phyloP scores from a whole-genome alignment of 164 flowering plant genomes.

The Hamamelis virginiana region DNA sequence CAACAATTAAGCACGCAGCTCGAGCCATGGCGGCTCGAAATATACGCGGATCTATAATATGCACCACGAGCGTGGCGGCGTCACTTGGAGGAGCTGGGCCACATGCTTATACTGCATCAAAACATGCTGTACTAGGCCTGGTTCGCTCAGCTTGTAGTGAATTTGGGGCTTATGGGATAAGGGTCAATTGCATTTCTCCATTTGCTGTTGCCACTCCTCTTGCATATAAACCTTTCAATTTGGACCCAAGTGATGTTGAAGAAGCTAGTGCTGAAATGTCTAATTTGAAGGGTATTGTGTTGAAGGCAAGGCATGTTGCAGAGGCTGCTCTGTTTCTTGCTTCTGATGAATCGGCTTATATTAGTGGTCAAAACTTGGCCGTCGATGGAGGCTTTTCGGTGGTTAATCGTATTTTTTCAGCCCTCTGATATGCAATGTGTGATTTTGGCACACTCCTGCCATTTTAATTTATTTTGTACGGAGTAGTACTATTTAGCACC shows the following conservation, averaged over 20 bases:
- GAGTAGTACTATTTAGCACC: too few relatives aligned
- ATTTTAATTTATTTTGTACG: too few relatives aligned
- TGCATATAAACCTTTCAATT: too few relatives aligned
- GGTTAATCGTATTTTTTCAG: conserved; percentile 14
- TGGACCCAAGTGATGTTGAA: too few relatives aligned
- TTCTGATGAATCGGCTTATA: conserved; percentile 60
- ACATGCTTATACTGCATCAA: conserved; percentile 23
- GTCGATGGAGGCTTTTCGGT: conserved; percentile 67
- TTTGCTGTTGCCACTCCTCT: conserved; percentile 13
- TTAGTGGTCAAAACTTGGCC: conserved; percentile 63
- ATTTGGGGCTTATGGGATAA: conserved; percentile 32
- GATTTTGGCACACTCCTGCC: too few relatives aligned
- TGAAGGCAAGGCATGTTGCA: conserved; percentile 55
- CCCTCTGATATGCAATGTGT: background rate
- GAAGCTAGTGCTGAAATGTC: too few relatives aligned
- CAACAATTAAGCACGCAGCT: conserved; percentile 25
- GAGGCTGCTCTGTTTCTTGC: conserved; percentile 78
- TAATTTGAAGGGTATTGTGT: conserved; percentile 40
- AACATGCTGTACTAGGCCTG: conserved; percentile 33
- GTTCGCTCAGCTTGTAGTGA: conserved; percentile 17
- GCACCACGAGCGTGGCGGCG: conserved; percentile 28
- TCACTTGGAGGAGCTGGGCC: conserved; percentile 15
- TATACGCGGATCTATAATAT: conserved; percentile 25
- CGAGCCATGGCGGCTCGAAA: conserved; percentile 25
- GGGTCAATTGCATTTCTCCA: conserved; percentile 23